These are phyloP conservation scores for Candida frijolesensis DNA, from an alignment of 1,139 yeast genomes.

Conservation along the genomic window DNA sequence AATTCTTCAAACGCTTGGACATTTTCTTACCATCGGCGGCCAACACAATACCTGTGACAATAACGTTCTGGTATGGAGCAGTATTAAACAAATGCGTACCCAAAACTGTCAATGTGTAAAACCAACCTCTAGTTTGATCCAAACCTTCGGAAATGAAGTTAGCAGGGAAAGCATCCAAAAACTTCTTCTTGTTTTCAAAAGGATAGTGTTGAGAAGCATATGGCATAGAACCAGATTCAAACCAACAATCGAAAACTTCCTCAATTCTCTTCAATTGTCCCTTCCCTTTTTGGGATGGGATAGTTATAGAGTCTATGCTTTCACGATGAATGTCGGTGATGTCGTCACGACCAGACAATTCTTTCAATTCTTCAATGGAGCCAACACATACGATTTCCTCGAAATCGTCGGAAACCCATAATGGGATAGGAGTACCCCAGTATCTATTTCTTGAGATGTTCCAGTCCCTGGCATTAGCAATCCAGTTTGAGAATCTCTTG, in stretches of 20 bases:
- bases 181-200: conserved; percentile 76
- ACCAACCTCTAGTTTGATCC: conserved; percentile 99
- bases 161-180: conserved; percentile 88
- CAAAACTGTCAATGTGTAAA: conserved; percentile 91
- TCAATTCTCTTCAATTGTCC: conserved; percentile 88
- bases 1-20: conserved; percentile 97
- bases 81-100: conserved; percentile 93
- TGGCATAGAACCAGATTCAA: conserved; percentile 99
- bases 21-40: conserved; percentile 99
- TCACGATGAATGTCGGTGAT: conserved; percentile 95
- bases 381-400: conserved; percentile 94
- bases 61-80: conserved; percentile 94
- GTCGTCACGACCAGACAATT: conserved; percentile 77
- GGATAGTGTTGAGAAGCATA: conserved; percentile 97
- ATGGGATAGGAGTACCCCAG: conserved; percentile 99
- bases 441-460: conserved; percentile 96
- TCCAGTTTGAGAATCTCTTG: conserved; percentile 96
- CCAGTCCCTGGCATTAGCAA: conserved; percentile 99
- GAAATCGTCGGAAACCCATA: conserved; percentile 94
- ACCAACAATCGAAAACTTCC: conserved; percentile 99
- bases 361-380: conserved; percentile 80
- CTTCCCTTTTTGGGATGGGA: conserved; percentile 91
- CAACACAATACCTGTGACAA: conserved; percentile 93
- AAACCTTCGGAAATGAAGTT: conserved; percentile 98
- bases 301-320: conserved; percentile 83